A percentile compares a stretch with the other conserved stretches of the same genome.
phyloP scores from a whole-genome alignment of 2,329 filamentous ascomycete genomes.

The Gyromitra esculenta region DNA sequence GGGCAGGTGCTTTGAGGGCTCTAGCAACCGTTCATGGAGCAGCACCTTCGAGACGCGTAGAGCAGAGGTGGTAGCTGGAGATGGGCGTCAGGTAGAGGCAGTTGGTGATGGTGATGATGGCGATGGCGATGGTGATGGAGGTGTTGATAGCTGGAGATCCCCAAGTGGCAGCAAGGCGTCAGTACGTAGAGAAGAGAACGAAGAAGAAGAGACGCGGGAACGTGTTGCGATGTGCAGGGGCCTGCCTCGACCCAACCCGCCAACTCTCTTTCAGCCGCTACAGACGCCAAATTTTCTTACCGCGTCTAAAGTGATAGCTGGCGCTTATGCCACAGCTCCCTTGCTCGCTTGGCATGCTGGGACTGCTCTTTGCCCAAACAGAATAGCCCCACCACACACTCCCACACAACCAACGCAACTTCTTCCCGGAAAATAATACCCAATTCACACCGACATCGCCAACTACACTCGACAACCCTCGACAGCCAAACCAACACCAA shows the following conservation, averaged over 20 bases:
- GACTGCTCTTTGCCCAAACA: constrained; percentile 44
- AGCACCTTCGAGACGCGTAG: constrained; percentile 39
- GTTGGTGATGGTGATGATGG: neutral
- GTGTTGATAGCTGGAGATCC: constrained; percentile 1
- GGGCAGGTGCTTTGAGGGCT: constrained; percentile 3
- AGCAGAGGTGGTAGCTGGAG: neutral
- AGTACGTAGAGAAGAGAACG: constrained; percentile 6
- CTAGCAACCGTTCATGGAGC: constrained; percentile 46
- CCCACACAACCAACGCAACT: constrained; percentile 19
- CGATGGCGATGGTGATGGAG: no score
- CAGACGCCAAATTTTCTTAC: constrained; percentile 9
- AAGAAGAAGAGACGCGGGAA: constrained; percentile 19
- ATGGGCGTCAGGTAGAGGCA: constrained; percentile 17
- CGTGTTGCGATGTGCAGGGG: constrained; percentile 47
- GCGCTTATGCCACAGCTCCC: constrained; percentile 2
- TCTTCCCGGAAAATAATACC: constrained; percentile 3
- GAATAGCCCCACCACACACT: constrained; percentile 35
- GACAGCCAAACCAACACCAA: constrained; percentile 9
- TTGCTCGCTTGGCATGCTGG: constrained; percentile 28
- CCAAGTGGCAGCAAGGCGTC: constrained; percentile 12
- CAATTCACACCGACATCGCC: constrained; percentile 18
- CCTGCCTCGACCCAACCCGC: neutral
- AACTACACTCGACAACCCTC: constrained; percentile 38
- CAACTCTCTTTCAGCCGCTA: constrained; percentile 6
- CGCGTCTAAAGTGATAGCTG: neutral